A percentile compares a stretch with the other conserved stretches of the same genome.
phyloP scores from a whole-genome alignment of 1,284 basidiomycete genomes.

The Ustilago esculenta region DNA sequence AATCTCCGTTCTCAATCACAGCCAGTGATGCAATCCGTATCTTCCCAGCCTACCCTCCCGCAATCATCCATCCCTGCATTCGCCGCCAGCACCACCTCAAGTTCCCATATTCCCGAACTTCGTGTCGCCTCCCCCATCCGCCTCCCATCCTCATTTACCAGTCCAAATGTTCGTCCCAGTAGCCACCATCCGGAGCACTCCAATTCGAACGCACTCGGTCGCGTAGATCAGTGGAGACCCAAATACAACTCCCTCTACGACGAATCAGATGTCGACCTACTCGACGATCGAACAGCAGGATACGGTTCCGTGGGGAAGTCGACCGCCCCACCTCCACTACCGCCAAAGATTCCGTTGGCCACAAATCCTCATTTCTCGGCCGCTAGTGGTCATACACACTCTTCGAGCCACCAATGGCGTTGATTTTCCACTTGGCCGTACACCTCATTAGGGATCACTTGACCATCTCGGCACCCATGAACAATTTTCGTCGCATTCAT shows the following conservation, averaged over 20 bases:
- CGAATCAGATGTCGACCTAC: slow-evolving; percentile 6
- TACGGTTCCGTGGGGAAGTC: background rate
- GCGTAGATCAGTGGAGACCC: slow-evolving; percentile 15
- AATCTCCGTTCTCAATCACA: slow-evolving; percentile 4
- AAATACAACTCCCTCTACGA: slow-evolving; percentile 39
- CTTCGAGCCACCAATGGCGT: background rate
- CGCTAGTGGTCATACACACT: too few relatives aligned
- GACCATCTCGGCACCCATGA: too few relatives aligned
- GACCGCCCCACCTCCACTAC: slow-evolving; percentile 21
- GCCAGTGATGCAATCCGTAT: too few relatives aligned
- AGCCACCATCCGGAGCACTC: background rate
- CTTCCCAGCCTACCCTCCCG: background rate
- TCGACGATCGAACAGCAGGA: too few relatives aligned
- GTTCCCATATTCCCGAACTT: background rate
- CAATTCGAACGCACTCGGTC: background rate
- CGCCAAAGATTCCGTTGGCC: slow-evolving; percentile 44
- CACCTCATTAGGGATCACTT: too few relatives aligned
- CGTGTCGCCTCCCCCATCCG: background rate
- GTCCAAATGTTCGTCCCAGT: too few relatives aligned
- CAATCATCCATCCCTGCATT: background rate
- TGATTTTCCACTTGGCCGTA: too few relatives aligned
- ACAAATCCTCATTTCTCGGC: too few relatives aligned
- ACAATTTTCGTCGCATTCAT: too few relatives aligned
- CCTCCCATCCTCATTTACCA: too few relatives aligned
- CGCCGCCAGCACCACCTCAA: background rate